A percentile compares a stretch with the other conserved stretches of the same genome.
phyloP scores from a whole-genome alignment of 2,329 filamentous ascomycete genomes.

The Neonectria coccinea region DNA sequence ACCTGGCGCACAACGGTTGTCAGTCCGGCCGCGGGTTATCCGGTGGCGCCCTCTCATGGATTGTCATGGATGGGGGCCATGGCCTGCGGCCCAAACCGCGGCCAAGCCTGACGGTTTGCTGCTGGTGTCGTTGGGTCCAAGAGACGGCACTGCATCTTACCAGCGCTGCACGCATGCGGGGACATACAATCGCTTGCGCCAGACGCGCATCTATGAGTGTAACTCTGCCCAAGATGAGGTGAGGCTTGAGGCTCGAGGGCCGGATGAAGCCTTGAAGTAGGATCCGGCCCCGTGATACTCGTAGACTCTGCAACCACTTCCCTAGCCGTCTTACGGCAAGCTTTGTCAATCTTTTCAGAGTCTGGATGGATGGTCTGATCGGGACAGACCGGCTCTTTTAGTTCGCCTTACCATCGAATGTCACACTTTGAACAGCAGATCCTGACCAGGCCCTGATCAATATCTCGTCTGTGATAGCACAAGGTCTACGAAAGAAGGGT shows the following conservation, averaged over 20 bases:
- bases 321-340: conserved; percentile 9
- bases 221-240: conserved; percentile 12
- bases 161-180: conserved; percentile 22
- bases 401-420: conserved; percentile 13
- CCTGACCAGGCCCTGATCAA: conserved; percentile 5
- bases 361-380: conserved; percentile 24
- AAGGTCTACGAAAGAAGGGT: not conserved
- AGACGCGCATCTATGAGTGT: conserved; percentile 29
- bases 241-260: conserved; percentile 6
- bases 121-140: conserved; percentile 28
- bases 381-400: conserved; percentile 8
- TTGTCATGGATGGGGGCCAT: conserved; percentile 13
- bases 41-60: conserved; percentile 34
- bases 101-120: conserved; percentile 35
- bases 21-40: conserved; percentile 32
- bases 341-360: conserved; percentile 9
- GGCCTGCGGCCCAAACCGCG: conserved; percentile 43
- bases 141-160: conserved; percentile 37
- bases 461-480: conserved; percentile 13
- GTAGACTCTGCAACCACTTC: conserved; percentile 7
- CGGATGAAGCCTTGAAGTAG: conserved; percentile 9
- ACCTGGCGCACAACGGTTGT: conserved; percentile 31
- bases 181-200: conserved; percentile 24
- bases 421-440: conserved; percentile 20
- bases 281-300: conserved; percentile 13